Evolutionary conservation across 2,329 filamentous ascomycete genomes (phyloP).

Genomic region (Penicillium fuscoglaucum): DNA sequence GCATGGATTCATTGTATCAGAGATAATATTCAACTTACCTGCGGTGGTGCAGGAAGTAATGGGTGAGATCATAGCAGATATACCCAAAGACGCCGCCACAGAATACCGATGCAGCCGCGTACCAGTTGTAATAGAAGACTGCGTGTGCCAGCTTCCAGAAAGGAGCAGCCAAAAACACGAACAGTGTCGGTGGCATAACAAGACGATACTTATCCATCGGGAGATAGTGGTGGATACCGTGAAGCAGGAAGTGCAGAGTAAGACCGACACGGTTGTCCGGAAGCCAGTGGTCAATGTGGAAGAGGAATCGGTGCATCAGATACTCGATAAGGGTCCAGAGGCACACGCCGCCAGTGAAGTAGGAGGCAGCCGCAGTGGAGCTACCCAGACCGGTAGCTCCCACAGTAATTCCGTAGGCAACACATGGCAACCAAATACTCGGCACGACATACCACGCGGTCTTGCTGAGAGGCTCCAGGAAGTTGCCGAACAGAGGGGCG

Average conservation of each 20-base stretch:
- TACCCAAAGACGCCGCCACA: slow-evolving; percentile 95
- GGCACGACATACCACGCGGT: slow-evolving; percentile 95
- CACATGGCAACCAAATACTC: slow-evolving; percentile 76
- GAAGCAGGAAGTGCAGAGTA: slow-evolving; percentile 86
- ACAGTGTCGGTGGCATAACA: slow-evolving; percentile 93
- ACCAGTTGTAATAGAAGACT: slow-evolving; percentile 83
- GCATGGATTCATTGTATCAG: neutral
- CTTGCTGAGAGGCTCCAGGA: slow-evolving; percentile 93
- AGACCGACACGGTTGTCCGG: slow-evolving; percentile 88
- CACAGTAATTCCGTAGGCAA: slow-evolving; percentile 69
- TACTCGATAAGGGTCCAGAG: slow-evolving; percentile 94
- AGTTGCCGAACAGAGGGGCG: slow-evolving; percentile 94
- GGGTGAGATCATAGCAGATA: slow-evolving; percentile 92
- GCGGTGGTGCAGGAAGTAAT: slow-evolving; percentile 97
- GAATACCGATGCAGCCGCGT: slow-evolving; percentile 73
- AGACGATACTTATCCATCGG: slow-evolving; percentile 98
- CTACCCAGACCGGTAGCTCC: slow-evolving; percentile 63
- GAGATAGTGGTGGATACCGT: slow-evolving; percentile 96
- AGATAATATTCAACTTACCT: slow-evolving; percentile 57
- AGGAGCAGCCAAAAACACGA: slow-evolving; percentile 76
- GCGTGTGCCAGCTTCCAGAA: slow-evolving; percentile 90
- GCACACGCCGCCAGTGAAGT: slow-evolving; percentile 69
- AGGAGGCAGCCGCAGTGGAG: slow-evolving; percentile 52
- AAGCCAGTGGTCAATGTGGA: slow-evolving; percentile 89
- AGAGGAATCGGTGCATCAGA: slow-evolving; percentile 80